Evolutionary conservation across 441 rosid genomes (phyloP).

Genomic region (Sinapis alba): DNA sequence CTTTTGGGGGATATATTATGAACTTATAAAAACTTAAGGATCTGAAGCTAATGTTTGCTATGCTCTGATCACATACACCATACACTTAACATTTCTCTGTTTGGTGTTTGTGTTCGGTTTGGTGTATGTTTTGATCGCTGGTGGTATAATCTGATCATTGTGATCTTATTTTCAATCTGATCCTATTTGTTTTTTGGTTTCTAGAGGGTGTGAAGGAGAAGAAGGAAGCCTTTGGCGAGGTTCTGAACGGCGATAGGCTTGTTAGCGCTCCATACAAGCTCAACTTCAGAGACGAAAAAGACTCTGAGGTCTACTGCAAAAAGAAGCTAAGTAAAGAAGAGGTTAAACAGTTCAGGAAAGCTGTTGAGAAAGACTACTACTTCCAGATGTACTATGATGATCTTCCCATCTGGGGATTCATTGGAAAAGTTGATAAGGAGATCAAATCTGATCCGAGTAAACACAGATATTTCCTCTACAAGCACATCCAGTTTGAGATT

Average conservation of each 20-base stretch:
- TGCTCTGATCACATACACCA: too few relatives aligned
- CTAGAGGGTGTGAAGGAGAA: constrained; percentile 24
- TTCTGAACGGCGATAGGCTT: constrained; percentile 50
- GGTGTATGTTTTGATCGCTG: too few relatives aligned
- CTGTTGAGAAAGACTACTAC: constrained; percentile 52
- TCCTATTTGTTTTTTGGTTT: constrained; percentile 24
- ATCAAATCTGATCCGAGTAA: constrained; percentile 48
- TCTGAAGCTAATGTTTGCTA: too few relatives aligned
- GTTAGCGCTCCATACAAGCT: constrained; percentile 31
- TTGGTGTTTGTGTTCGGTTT: too few relatives aligned
- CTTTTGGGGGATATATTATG: too few relatives aligned
- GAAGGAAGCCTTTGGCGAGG: constrained; percentile 44
- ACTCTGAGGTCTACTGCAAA: constrained; percentile 27
- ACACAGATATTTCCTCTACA: constrained; percentile 48
- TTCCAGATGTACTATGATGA: constrained; percentile 74
- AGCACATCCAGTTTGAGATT: constrained; percentile 50
- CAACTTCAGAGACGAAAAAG: constrained; percentile 5
- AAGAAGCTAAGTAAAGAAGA: constrained; percentile 45
- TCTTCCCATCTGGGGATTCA: constrained; percentile 63
- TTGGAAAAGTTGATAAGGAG: constrained; percentile 56
- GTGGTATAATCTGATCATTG: too few relatives aligned
- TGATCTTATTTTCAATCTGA: neutral
- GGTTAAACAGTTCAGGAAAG: constrained; percentile 48
- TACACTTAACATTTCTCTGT: too few relatives aligned
- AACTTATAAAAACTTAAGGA: too few relatives aligned